A percentile compares a stretch with the other conserved stretches of the same genome.
Conservation (phyloP, 2,329 filamentous ascomycete species). For the Tolypocladium sp. region DNA sequence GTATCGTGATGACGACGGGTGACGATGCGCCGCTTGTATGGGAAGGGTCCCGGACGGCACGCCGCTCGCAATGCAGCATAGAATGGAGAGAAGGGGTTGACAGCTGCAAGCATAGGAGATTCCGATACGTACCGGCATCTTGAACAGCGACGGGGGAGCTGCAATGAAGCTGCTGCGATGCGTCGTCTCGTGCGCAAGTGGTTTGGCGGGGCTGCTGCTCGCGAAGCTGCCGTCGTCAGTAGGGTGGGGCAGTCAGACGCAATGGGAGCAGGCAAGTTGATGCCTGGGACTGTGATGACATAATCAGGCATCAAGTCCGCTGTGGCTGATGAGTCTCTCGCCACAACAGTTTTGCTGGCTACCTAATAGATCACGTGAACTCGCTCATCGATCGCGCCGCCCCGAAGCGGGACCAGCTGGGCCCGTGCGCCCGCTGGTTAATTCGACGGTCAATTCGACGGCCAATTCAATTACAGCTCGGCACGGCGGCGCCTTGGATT, state of each 20-base stretch:
- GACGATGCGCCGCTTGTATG: neutral
- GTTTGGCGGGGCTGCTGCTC: neutral
- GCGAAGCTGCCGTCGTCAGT: neutral
- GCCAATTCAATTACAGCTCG: no score
- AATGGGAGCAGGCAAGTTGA: neutral
- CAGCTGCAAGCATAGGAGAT: neutral
- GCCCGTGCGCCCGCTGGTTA: conserved; percentile 15
- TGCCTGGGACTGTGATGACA: neutral
- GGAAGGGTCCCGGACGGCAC: neutral
- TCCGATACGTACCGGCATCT: conserved; percentile 34
- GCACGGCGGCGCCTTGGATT: no score
- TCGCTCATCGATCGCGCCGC: conserved; percentile 24
- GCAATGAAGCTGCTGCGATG: conserved; percentile 10
- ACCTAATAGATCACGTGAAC: conserved; percentile 29
- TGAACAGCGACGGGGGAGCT: conserved; percentile 19
- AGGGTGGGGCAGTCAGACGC: neutral
- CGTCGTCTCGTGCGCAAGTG: neutral
- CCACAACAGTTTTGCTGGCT: conserved; percentile 10
- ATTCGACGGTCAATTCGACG: no score
- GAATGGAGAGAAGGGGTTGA: neutral
- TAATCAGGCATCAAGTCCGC: neutral
- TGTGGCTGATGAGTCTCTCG: neutral
- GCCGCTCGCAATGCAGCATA: neutral
- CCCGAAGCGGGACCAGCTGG: neutral
- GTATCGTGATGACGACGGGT: neutral